Base-by-base conservation (phyloP, 2,329 filamentous ascomycete species). In the Pseudogymnoascus sp. region DNA sequence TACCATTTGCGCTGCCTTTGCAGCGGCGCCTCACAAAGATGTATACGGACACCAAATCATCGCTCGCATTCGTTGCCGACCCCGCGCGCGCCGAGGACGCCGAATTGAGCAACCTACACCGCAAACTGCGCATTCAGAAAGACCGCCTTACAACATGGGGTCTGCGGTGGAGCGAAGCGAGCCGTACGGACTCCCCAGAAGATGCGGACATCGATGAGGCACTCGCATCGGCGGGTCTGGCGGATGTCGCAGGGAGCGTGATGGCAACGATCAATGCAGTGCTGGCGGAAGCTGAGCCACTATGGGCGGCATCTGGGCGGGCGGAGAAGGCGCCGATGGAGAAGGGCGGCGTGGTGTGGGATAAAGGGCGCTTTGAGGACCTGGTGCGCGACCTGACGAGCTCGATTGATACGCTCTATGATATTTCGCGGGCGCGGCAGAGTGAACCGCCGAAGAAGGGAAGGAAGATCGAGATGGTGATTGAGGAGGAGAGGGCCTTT, bases 201-300 rank as follows among this genome's bases (percentile, higher is more conserved):
- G 3, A 60, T 25, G 56, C 56, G 16, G 85, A 90, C 73, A 92
- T 93, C 66, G 85, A 88, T 70, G 84, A 87, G 70, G 85, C 84
- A 12, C 78, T 88, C 7, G 89, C 88, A 69, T 87, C 88, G 72
- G 87, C 88, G 61, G 90, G 89, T 21, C 77, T 93, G 63, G 89
- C 87, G 64, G 89, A 92, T 72, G 84, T 90, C 1, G 89, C 93
- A 61, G 85, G 86, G 64, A 91, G 88, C 72, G 89, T 93, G 69
- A 86, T 93, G 81, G 84, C 84, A 14, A 92, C 88, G 60, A 91
- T 93, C 72, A 90, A 91, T 71, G 89, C 91, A 69, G 90, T 90
- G 60, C 77, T 91, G 49, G 87, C 88, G 63, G 89, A 93, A 74
- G 87, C 88, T 1, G 89, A 93, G 71, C 83, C 85, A 5, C 81